A percentile compares a stretch with the other conserved stretches of the same genome.
Evolutionary conservation across 139 green algal species (phyloP).

Genomic region (Picocystis salinarum): DNA sequence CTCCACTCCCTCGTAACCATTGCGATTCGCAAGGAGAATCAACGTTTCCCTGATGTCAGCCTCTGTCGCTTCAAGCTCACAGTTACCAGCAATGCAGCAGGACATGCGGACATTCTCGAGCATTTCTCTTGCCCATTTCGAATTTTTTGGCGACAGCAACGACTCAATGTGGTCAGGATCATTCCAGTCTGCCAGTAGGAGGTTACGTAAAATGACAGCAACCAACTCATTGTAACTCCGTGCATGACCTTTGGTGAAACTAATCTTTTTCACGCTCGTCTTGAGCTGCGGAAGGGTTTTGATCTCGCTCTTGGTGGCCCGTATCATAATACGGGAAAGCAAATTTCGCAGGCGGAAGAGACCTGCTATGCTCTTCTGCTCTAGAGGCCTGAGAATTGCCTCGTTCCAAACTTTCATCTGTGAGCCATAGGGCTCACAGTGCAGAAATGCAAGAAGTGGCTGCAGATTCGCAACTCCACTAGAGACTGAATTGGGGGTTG

Average conservation of each 20-base stretch:
- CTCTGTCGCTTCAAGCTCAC: conserved; percentile 16
- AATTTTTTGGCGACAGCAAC: conserved; percentile 40
- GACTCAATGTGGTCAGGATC: conserved; percentile 70
- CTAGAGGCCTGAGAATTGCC: conserved; percentile 43
- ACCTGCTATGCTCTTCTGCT: conserved; percentile 22
- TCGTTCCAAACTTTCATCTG: conserved; percentile 25
- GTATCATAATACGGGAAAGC: conserved; percentile 51
- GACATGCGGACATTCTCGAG: conserved; percentile 51
- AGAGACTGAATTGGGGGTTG: conserved; percentile 31
- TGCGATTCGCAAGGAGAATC: conserved; percentile 22
- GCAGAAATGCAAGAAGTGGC: conserved; percentile 80
- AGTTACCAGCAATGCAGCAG: conserved; percentile 65
- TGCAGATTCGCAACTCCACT: conserved; percentile 39
- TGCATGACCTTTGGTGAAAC: conserved; percentile 64
- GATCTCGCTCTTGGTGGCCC: conserved; percentile 61
- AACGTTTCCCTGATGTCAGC: conserved; percentile 30
- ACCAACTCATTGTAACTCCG: conserved; percentile 71
- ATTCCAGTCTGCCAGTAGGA: conserved; percentile 63
- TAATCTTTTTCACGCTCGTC: conserved; percentile 31
- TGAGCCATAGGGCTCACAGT: conserved; percentile 39
- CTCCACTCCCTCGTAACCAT: no score
- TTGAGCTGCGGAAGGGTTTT: conserved; percentile 29
- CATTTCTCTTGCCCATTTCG: conserved; percentile 37
- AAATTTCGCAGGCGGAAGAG: conserved; percentile 36
- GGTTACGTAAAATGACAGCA: conserved; percentile 55